Percentiles rank a stretch among this genome's conserved stretches.
These are phyloP conservation scores for Harrya chromipes DNA, from an alignment of 768 basidiomycete genomes.

Conservation along the genomic window DNA sequence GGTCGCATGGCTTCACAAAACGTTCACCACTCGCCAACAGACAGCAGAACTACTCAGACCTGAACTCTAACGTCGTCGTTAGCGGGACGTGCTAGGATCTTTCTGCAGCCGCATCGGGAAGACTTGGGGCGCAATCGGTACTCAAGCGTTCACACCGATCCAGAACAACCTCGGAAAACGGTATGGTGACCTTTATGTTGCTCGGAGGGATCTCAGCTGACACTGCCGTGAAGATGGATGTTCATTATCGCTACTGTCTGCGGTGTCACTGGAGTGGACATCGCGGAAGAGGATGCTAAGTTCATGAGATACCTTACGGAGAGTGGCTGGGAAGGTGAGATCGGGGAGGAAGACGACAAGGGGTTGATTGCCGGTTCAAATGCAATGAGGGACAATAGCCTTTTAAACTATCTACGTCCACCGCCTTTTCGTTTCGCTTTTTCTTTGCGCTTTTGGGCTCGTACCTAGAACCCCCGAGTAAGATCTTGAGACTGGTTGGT, in stretches of 20 bases:
- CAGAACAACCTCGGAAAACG: slow-evolving; percentile 64
- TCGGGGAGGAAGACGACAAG: slow-evolving; percentile 53
- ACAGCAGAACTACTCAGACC: slow-evolving; percentile 30
- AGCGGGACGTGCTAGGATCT: slow-evolving; percentile 71
- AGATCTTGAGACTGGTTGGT: background rate
- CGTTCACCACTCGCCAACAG: slow-evolving; percentile 43
- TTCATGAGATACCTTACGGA: slow-evolving; percentile 21
- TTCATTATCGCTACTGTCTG: slow-evolving; percentile 70
- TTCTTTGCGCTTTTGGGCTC: slow-evolving; percentile 77
- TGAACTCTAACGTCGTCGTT: slow-evolving; percentile 17
- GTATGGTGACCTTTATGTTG: slow-evolving; percentile 27
- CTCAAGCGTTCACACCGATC: slow-evolving; percentile 69
- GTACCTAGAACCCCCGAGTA: slow-evolving; percentile 46
- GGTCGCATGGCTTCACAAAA: slow-evolving; percentile 38
- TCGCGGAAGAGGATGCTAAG: slow-evolving; percentile 46
- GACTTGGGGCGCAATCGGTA: slow-evolving; percentile 71
- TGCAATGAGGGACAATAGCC: background rate
- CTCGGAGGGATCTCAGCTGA: background rate
- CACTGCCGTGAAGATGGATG: slow-evolving; percentile 45
- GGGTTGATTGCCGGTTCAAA: slow-evolving; percentile 19
- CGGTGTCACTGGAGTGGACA: slow-evolving; percentile 61
- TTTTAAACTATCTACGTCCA: slow-evolving; percentile 32
- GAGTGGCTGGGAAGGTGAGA: slow-evolving; percentile 37
- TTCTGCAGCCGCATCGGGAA: slow-evolving; percentile 67
- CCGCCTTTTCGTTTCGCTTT: slow-evolving; percentile 61